Percentiles rank a stretch among this genome's conserved stretches.
These are phyloP conservation scores for Blastocystis sp. DNA, from an alignment of 352 stramenopile species.

Conservation along the genomic window DNA sequence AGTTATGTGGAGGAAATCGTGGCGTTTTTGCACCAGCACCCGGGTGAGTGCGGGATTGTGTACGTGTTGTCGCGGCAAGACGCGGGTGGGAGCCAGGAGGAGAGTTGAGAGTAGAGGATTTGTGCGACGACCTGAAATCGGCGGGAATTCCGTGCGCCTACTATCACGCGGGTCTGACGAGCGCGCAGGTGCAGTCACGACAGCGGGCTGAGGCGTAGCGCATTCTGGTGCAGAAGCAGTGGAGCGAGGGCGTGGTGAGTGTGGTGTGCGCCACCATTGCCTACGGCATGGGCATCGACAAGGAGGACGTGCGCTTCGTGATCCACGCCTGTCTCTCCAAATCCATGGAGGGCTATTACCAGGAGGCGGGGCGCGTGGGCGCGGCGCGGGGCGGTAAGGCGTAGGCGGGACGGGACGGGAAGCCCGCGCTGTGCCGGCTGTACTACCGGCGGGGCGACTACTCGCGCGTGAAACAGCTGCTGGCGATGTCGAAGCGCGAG, in stretches of 20 bases:
- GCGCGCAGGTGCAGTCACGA: background rate
- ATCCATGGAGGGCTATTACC: constrained; percentile 96
- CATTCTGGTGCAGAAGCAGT: constrained; percentile 40
- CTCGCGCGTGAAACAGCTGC: constrained; percentile 47
- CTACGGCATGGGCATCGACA: constrained; percentile 98
- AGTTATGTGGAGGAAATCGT: constrained; percentile 54
- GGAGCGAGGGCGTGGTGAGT: constrained; percentile 69
- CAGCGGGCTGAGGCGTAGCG: background rate
- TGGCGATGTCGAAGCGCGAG: constrained; percentile 18
- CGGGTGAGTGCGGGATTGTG: constrained; percentile 71
- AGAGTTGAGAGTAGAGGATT: constrained; percentile 2
- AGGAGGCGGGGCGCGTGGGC: constrained; percentile 86
- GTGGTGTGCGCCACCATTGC: constrained; percentile 92
- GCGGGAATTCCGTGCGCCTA: constrained; percentile 72
- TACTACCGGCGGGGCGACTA: constrained; percentile 51
- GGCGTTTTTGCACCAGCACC: constrained; percentile 63
- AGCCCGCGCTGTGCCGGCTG: constrained; percentile 36
- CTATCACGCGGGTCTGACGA: constrained; percentile 75
- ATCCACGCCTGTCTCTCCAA: constrained; percentile 96
- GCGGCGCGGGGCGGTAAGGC: background rate
- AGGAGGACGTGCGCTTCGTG: constrained; percentile 92
- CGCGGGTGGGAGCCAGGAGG: constrained; percentile 75
- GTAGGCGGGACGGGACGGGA: constrained; percentile 56
- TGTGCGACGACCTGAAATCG: constrained; percentile 69
- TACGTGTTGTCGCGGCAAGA: constrained; percentile 56